These are phyloP conservation scores for Sclerotinia spermophila DNA, from an alignment of 2,329 filamentous ascomycete genomes.

Conservation along the genomic window DNA sequence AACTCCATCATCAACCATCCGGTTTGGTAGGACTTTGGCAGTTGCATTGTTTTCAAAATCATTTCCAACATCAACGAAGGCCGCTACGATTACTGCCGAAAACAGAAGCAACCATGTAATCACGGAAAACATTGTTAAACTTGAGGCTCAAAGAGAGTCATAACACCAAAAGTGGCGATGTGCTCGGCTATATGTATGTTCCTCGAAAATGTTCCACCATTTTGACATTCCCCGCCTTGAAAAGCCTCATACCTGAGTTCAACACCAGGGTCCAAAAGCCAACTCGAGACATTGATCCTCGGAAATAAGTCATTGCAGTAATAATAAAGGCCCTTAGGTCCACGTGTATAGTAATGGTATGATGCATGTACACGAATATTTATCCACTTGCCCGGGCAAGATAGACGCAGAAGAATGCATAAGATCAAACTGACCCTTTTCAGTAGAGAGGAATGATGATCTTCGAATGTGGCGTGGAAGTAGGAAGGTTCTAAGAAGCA, in stretches of 20 bases:
- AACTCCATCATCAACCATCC: background rate
- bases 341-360: background rate
- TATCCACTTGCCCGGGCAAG: background rate
- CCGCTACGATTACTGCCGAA: background rate
- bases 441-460: background rate
- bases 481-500: background rate
- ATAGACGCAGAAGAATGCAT: background rate
- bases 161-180: background rate
- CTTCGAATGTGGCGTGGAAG: conserved; percentile 1
- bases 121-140: conserved; percentile 7
- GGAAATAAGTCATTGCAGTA: background rate
- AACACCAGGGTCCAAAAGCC: background rate
- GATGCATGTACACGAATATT: background rate
- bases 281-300: conserved; percentile 10
- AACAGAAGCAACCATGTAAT: background rate
- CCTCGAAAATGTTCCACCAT: background rate
- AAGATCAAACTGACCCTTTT: background rate
- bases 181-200: conserved; percentile 1
- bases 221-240: background rate
- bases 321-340: background rate
- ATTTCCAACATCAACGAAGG: background rate
- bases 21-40: background rate
- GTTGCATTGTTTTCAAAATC: background rate
- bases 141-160: background rate
- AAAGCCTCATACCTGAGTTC: background rate